These are phyloP conservation scores for Boletus rufocinnamomeus DNA, from an alignment of 768 basidiomycete genomes.

Conservation along the genomic window DNA sequence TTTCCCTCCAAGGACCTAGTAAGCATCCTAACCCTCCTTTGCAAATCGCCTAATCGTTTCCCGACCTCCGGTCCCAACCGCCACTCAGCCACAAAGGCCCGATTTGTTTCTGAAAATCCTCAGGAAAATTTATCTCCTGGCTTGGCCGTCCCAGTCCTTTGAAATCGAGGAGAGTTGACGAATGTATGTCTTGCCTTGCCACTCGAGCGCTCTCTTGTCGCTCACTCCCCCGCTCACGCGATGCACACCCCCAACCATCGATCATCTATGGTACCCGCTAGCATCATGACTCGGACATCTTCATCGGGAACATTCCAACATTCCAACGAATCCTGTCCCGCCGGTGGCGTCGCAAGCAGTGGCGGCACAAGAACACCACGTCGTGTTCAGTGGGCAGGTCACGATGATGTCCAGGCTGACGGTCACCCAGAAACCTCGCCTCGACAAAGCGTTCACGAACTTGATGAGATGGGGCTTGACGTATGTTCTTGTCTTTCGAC, in stretches of 20 bases:
- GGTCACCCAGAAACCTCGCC: slow-evolving; percentile 4
- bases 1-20: not conserved
- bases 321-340: slow-evolving; percentile 15
- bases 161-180: not conserved
- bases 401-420: slow-evolving; percentile 21
- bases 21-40: not conserved
- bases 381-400: slow-evolving; percentile 54
- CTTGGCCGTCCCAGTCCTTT: not conserved
- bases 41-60: not conserved
- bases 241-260: slow-evolving; percentile 4
- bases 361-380: slow-evolving; percentile 47
- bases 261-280: slow-evolving; percentile 9
- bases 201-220: not conserved
- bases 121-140: not conserved
- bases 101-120: not conserved
- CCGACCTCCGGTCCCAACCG: not conserved
- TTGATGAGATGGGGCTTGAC: slow-evolving; percentile 57
- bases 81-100: not conserved
- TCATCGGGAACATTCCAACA: slow-evolving; percentile 5
- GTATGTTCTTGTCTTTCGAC: slow-evolving; percentile 38
- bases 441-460: slow-evolving; percentile 35
- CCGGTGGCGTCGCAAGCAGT: slow-evolving; percentile 20
- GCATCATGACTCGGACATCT: slow-evolving; percentile 26
- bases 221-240: not conserved
- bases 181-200: slow-evolving; percentile 10